Evolutionary conservation across 345 rosid species (phyloP), one percentile per base, ranked within the genome.

Genomic region (Arabis alpina): DNA sequence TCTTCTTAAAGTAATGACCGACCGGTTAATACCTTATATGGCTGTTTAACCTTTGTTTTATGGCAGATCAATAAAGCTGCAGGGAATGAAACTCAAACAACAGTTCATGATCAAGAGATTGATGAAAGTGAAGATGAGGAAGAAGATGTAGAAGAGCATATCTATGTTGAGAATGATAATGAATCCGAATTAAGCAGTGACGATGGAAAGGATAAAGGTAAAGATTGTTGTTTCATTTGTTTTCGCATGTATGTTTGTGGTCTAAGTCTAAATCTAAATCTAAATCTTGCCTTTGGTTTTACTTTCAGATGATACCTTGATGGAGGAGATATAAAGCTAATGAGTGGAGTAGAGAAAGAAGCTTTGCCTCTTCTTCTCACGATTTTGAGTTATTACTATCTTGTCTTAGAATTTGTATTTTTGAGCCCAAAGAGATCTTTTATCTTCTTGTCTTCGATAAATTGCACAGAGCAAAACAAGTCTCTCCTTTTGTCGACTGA

Each of bases 171-270:
- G 66, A 87, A 88, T 34, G 87, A 88, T 58, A 85, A 81, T 55
- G 95, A 88, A 61, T 91, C 98, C 5, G 83, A 87, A 62, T 65
- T 88, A 69, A 87, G 93, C 70, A 89, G 95, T 14, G 89, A 89
- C 49, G 87, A 76, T 57, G 82, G 81, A 57, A 70, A 77, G 15
- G 44, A 51, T 42, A 44, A 76, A 70, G 75, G 75, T 76, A 55
- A 55, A 41, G 47, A 2, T 48, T 58, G 25, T 41, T 41, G 42
- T 13, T 50, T 50, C 3, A 1, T 23, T 8, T 10, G 13, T 47
- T 49, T 0, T n/a, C 0, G 28, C 61, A 51, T 36, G 32, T 66
- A 7, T 3, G 61, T 51, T 42, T 50, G 2, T 58, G 44, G 37
- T 28, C 32, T 3, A 28, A 4, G 8, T 34, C 37, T 32, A 28